phyloP scores from a whole-genome alignment of 192 early-diverging fungal genomes.

The Backusella circina region DNA sequence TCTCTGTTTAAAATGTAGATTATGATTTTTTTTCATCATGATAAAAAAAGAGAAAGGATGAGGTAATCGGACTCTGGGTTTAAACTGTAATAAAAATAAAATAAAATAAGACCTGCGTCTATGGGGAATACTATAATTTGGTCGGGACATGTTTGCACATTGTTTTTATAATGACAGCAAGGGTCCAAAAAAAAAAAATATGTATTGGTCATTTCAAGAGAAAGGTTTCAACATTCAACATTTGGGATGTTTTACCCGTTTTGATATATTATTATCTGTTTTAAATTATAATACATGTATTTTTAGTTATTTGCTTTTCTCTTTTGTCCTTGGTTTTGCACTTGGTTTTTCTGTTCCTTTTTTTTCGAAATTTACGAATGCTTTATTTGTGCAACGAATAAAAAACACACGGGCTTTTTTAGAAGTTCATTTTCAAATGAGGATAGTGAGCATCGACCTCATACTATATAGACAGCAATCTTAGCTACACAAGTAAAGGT shows the following conservation, averaged over 20 bases:
- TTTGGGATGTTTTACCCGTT: background rate
- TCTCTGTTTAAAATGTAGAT: background rate
- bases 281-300: no score
- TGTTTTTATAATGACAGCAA: background rate
- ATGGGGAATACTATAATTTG: background rate
- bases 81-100: background rate
- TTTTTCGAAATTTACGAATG: background rate
- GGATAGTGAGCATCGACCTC: background rate
- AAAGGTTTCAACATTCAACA: background rate
- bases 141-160: background rate
- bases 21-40: background rate
- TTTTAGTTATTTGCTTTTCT: background rate
- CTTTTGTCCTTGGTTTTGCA: background rate
- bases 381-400: constrained; percentile 1
- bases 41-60: background rate
- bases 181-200: background rate
- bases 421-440: background rate
- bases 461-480: background rate
- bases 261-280: background rate
- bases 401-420: constrained; percentile 2
- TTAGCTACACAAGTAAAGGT: background rate
- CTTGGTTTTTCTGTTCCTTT: background rate
- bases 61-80: background rate
- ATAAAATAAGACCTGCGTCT: background rate
- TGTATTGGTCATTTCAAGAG: background rate